Percentiles rank a stretch among this genome's conserved stretches.
Conservation (phyloP, 1,284 basidiomycete genomes). For the Heterobasidion irregulare region DNA sequence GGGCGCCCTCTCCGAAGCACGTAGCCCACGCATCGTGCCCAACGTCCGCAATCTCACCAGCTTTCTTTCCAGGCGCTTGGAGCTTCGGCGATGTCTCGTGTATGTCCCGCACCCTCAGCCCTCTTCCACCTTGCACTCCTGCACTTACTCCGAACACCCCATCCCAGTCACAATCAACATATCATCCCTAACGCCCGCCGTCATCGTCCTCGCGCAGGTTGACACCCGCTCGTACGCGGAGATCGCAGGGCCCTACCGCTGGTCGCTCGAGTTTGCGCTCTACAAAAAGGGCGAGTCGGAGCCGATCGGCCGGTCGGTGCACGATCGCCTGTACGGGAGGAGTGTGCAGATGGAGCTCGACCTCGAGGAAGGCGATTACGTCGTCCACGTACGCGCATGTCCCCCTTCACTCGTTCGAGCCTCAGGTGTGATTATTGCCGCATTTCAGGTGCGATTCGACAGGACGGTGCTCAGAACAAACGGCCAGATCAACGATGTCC, state of each 20-base stretch:
- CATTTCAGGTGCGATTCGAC: not conserved
- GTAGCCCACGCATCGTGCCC: not conserved
- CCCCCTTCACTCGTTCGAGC: not conserved
- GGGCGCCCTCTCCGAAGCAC: not conserved
- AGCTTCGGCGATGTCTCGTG: not conserved
- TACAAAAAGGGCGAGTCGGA: not conserved
- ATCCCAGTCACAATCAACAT: not conserved
- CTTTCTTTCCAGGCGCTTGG: not conserved
- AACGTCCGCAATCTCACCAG: not conserved
- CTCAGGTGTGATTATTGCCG: not conserved
- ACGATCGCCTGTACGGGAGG: not conserved
- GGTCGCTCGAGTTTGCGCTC: not conserved
- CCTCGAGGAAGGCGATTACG: not conserved
- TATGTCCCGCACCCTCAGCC: not conserved
- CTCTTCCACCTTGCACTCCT: not conserved
- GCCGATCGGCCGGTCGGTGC: not conserved
- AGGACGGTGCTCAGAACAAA: not conserved
- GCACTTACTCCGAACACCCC: too few relatives aligned
- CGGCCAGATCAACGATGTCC: not conserved
- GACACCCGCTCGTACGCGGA: not conserved
- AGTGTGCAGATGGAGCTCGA: not conserved
- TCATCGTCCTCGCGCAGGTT: not conserved
- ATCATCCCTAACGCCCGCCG: not conserved
- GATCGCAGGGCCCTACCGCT: not conserved
- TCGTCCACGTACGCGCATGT: not conserved